Evolutionary conservation across 2,329 filamentous ascomycete species (phyloP).

Genomic region (Colletotrichum magnum): DNA sequence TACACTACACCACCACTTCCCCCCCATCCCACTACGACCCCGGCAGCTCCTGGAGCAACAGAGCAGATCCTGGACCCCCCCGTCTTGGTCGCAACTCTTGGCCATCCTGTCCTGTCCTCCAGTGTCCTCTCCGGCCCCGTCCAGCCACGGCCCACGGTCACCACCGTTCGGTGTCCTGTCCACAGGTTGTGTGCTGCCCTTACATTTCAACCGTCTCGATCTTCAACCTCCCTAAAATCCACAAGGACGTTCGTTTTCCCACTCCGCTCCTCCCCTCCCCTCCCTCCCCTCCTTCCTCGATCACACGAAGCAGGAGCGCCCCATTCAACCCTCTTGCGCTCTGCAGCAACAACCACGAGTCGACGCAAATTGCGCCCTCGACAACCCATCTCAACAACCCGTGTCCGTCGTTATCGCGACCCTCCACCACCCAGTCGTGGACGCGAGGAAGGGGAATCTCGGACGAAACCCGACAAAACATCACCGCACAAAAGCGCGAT

Average conservation of each 20-base stretch:
- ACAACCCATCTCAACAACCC: background rate
- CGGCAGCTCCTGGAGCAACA: conserved; percentile 28
- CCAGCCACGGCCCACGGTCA: background rate
- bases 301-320: conserved; percentile 33
- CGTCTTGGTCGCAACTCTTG: conserved; percentile 4
- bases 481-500: background rate
- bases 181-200: conserved; percentile 36
- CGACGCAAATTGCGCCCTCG: conserved; percentile 5
- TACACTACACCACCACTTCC: conserved; percentile 17
- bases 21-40: conserved; percentile 2
- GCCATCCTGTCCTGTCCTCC: conserved; percentile 23
- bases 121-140: background rate
- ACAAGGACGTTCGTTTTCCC: conserved; percentile 31
- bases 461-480: background rate
- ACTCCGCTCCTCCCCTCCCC: conserved; percentile 2
- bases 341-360: conserved; percentile 5
- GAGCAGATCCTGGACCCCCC: conserved; percentile 24
- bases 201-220: conserved; percentile 28
- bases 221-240: conserved; percentile 40
- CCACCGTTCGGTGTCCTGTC: conserved; percentile 2
- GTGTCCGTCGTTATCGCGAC: conserved; percentile 14
- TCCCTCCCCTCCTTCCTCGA: conserved; percentile 13
- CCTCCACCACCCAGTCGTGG: conserved; percentile 2
- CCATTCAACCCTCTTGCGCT: conserved; percentile 26
- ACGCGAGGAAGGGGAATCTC: background rate